Percentiles rank a stretch among this genome's conserved stretches.
phyloP scores from a whole-genome alignment of 306 rosid genomes.

The Boehmeria nivea region DNA sequence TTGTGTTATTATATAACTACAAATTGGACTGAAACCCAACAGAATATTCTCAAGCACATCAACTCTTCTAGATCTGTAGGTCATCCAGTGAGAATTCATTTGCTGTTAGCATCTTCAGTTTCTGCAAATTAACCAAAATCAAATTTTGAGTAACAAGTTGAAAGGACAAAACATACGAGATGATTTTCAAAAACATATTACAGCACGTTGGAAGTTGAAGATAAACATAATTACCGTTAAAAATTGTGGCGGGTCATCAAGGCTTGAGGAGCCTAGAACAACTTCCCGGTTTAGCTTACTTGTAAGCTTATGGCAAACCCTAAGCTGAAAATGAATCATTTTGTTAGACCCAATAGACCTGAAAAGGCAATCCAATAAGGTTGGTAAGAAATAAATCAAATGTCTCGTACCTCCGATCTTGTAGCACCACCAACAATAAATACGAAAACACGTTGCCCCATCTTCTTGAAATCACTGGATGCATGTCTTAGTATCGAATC shows the following conservation, averaged over 20 bases:
- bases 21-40: too few relatives aligned
- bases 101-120: constrained; percentile 62
- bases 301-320: constrained; percentile 94
- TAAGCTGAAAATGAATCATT: constrained; percentile 52
- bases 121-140: constrained; percentile 44
- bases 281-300: constrained; percentile 78
- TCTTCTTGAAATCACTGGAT: constrained; percentile 85
- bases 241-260: constrained; percentile 90
- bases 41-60: too few relatives aligned
- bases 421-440: constrained; percentile 96
- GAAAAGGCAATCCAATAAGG: background rate
- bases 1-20: constrained; percentile 20
- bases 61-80: constrained; percentile 58
- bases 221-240: constrained; percentile 45
- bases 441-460: constrained; percentile 82
- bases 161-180: background rate
- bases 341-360: constrained; percentile 9
- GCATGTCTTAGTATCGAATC: constrained; percentile 83
- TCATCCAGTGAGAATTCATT: constrained; percentile 78
- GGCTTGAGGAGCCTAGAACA: constrained; percentile 80
- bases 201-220: background rate
- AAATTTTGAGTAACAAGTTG: background rate
- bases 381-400: background rate
- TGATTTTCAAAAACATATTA: background rate
- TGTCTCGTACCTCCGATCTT: constrained; percentile 74